These are phyloP conservation scores for Clavispora asparagi DNA, from an alignment of 805 yeast species.

Conservation along the genomic window DNA sequence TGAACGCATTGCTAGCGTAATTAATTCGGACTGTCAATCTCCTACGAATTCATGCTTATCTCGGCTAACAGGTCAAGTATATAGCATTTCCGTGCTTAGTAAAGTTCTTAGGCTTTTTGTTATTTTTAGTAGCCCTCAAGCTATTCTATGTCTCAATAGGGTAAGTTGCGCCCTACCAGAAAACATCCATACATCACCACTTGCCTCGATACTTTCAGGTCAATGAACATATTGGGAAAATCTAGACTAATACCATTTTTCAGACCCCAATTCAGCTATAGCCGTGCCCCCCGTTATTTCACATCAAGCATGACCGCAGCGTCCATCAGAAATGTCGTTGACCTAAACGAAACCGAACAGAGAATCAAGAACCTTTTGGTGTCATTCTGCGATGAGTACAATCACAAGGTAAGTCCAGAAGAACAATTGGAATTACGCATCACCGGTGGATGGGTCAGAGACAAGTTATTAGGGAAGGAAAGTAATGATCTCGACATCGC, in stretches of 20 bases:
- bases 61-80: no score
- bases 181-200: background rate
- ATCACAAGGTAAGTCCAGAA: constrained; percentile 13
- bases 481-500: constrained; percentile 93
- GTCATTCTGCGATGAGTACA: constrained; percentile 37
- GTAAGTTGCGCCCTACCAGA: background rate
- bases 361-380: constrained; percentile 36
- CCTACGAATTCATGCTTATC: no score
- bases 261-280: background rate
- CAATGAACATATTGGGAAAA: background rate
- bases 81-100: no score
- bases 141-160: no score
- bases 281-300: background rate
- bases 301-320: background rate
- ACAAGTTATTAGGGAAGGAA: constrained; percentile 74
- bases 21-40: no score
- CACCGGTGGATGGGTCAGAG: constrained; percentile 99
- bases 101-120: no score
- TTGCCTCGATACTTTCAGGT: background rate
- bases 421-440: constrained; percentile 57
- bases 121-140: no score
- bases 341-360: constrained; percentile 36
- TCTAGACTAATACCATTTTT: background rate
- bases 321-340: background rate
- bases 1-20: background rate